A percentile compares a stretch with the other conserved stretches of the same genome.
These are phyloP conservation scores for Wickerhamiella occidentalis DNA, from an alignment of 805 yeast genomes.

Conservation along the genomic window DNA sequence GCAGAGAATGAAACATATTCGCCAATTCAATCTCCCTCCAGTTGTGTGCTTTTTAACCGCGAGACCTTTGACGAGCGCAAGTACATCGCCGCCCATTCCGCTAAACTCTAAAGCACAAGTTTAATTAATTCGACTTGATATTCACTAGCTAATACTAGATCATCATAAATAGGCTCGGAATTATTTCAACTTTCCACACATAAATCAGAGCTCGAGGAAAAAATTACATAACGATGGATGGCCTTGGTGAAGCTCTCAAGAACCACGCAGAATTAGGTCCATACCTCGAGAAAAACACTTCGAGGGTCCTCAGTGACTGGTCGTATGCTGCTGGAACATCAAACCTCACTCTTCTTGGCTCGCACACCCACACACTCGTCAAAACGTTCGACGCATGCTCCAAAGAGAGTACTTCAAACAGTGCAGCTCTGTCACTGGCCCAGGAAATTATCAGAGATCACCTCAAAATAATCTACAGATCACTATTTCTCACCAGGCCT, in stretches of 20 bases:
- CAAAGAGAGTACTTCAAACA: conserved; percentile 3
- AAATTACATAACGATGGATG: conserved; percentile 7
- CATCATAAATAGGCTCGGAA: no score
- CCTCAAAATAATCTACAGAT: conserved; percentile 54
- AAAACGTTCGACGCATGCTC: conserved; percentile 11
- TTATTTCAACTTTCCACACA: conserved; percentile 3
- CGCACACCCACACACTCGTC: conserved; percentile 18
- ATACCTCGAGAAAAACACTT: conserved; percentile 2
- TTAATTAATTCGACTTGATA: no score
- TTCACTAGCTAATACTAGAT: no score
- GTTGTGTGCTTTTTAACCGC: no score
- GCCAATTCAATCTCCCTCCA: no score
- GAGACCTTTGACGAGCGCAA: not conserved
- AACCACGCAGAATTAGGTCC: not conserved
- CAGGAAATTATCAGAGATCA: conserved; percentile 44
- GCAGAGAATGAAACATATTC: no score
- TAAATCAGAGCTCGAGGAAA: no score
- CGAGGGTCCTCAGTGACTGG: conserved; percentile 20
- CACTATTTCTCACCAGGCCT: conserved; percentile 46
- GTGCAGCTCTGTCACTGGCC: conserved; percentile 28
- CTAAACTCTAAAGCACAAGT: not conserved
- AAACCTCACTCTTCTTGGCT: conserved; percentile 17
- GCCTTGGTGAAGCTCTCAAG: not conserved
- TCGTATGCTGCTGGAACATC: conserved; percentile 21
- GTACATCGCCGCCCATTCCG: not conserved